Evolutionary conservation across 371 early-diverging fungal species (phyloP).

Genomic region (Blakeslea trispora): DNA sequence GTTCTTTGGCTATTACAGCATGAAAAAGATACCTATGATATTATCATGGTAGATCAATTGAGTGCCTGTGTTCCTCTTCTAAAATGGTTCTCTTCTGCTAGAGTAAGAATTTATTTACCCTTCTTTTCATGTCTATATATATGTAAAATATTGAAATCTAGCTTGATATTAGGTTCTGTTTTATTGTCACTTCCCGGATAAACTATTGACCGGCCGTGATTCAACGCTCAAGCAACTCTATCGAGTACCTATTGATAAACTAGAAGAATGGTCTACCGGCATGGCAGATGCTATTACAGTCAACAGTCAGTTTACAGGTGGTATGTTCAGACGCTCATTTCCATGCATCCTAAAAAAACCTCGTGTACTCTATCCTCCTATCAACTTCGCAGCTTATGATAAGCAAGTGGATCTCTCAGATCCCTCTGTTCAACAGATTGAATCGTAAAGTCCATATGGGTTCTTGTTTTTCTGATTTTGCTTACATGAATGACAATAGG

Average conservation of each 20-base stretch:
- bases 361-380: slow-evolving; percentile 85
- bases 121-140: neutral
- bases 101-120: slow-evolving; percentile 48
- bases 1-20: slow-evolving; percentile 50
- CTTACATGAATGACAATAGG: too few species aligned
- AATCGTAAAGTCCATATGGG: slow-evolving; percentile 39
- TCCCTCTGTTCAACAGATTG: slow-evolving; percentile 55
- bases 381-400: slow-evolving; percentile 75
- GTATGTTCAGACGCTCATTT: slow-evolving; percentile 76
- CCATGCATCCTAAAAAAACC: slow-evolving; percentile 59
- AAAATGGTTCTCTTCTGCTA: slow-evolving; percentile 58
- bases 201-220: slow-evolving; percentile 71
- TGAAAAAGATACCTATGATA: slow-evolving; percentile 62
- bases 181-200: slow-evolving; percentile 97
- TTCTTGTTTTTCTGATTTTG: too few species aligned
- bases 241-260: slow-evolving; percentile 76
- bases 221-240: slow-evolving; percentile 73
- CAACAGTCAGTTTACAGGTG: slow-evolving; percentile 89
- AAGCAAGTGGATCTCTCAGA: slow-evolving; percentile 55
- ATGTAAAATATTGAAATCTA: neutral
- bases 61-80: slow-evolving; percentile 84
- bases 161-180: slow-evolving; percentile 74
- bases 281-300: slow-evolving; percentile 88
- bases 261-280: slow-evolving; percentile 87
- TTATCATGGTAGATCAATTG: slow-evolving; percentile 91